phyloP scores from a whole-genome alignment of 208 protist genomes.

The Wallacemonas collosoma region DNA sequence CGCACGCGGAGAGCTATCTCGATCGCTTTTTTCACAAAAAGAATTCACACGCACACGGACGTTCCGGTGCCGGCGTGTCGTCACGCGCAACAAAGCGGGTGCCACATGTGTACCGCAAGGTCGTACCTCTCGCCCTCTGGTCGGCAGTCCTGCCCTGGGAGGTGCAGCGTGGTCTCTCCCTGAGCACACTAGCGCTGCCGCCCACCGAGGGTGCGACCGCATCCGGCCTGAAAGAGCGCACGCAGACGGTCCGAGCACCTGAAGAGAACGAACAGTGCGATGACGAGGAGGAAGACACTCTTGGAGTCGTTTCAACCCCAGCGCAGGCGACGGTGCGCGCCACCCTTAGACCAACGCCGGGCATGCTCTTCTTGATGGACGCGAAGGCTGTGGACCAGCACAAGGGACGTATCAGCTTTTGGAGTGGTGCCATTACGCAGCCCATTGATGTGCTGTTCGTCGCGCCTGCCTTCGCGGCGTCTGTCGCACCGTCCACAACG shows the following conservation, averaged over 20 bases:
- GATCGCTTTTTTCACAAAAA: not conserved
- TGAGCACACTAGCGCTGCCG: constrained; percentile 37
- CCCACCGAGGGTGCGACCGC: constrained; percentile 2
- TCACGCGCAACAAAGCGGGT: not conserved
- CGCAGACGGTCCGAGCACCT: not conserved
- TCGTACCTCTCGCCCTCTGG: constrained; percentile 72
- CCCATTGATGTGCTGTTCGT: constrained; percentile 83
- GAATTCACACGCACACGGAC: not conserved
- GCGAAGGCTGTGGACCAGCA: constrained; percentile 18
- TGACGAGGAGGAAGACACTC: constrained; percentile 54
- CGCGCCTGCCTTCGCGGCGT: constrained; percentile 42
- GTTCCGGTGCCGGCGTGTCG: not conserved
- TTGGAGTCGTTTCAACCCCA: constrained; percentile 54
- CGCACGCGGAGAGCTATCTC: not conserved
- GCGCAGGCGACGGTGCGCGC: not conserved
- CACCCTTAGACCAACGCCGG: constrained; percentile 17
- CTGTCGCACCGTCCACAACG: constrained; percentile 38
- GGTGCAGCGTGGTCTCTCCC: constrained; percentile 82
- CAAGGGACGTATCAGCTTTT: constrained; percentile 58
- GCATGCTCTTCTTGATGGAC: constrained; percentile 70
- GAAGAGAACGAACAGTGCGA: constrained; percentile 6
- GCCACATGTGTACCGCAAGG: constrained; percentile 23
- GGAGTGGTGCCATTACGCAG: constrained; percentile 79
- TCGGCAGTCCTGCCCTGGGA: constrained; percentile 87
- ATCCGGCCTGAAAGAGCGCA: too few species aligned